These are phyloP conservation scores for Corymbia citriodora DNA, from an alignment of 441 rosid species.

Conservation along the genomic window DNA sequence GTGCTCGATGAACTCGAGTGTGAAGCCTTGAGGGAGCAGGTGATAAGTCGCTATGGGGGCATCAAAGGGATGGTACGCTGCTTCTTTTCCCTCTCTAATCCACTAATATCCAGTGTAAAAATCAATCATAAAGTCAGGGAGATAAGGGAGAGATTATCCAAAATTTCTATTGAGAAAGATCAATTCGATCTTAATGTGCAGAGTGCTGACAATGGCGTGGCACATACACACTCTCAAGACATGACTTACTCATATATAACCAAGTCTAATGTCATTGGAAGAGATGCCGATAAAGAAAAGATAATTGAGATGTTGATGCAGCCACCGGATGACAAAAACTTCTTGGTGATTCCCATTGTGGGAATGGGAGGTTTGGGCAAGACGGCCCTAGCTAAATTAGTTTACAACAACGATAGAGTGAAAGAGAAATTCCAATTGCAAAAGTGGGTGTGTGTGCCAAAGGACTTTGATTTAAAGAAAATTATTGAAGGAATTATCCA, in stretches of 20 bases:
- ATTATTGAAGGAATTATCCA: neutral
- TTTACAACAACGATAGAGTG: neutral
- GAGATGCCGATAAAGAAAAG: neutral
- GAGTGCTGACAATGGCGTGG: neutral
- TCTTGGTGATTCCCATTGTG: neutral
- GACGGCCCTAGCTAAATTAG: neutral
- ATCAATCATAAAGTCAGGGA: neutral
- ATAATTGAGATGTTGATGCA: neutral
- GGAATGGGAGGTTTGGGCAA: neutral
- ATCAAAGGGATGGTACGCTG: neutral
- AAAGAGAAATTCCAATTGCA: neutral
- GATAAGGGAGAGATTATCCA: neutral
- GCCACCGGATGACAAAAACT: neutral
- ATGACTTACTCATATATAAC: neutral
- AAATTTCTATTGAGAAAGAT: neutral
- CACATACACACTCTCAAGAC: accelerated
- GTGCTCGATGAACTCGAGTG: neutral
- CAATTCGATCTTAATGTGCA: neutral
- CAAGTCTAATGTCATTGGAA: accelerated
- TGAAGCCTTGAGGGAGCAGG: neutral
- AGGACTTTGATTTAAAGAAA: neutral
- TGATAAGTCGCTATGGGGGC: neutral
- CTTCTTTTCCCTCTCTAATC: neutral
- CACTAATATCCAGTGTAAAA: neutral
- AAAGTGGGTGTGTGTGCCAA: neutral